Conservation (phyloP, 2,329 filamentous ascomycete genomes). For the Tolypocladium endophyticum region DNA sequence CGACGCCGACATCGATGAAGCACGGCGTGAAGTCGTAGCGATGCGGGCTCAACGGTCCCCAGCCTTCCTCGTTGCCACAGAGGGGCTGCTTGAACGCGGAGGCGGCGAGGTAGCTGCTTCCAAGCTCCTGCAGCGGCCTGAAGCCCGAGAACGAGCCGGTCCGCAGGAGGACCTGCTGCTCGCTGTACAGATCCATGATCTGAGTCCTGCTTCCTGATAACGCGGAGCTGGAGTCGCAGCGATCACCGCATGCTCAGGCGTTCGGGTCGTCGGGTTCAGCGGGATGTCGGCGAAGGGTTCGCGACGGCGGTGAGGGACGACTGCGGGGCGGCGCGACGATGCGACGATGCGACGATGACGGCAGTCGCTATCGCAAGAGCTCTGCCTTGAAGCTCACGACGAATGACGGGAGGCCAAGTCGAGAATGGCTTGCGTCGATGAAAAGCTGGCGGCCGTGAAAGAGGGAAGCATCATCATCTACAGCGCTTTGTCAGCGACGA, state of each 20-base stretch:
- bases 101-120: slow-evolving; percentile 49
- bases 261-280: slow-evolving; percentile 9
- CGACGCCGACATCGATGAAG: slow-evolving; percentile 88
- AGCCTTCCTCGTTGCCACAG: slow-evolving; percentile 85
- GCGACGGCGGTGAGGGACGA: neutral
- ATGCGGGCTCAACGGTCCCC: slow-evolving; percentile 81
- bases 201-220: slow-evolving; percentile 8
- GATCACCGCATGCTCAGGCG: slow-evolving; percentile 8
- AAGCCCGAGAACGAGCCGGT: slow-evolving; percentile 54
- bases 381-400: neutral
- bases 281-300: neutral
- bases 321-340: neutral
- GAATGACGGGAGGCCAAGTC: neutral
- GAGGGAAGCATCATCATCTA: neutral
- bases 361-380: neutral
- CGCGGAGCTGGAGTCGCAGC: neutral
- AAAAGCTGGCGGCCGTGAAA: neutral
- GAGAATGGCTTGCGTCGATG: neutral
- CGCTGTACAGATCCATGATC: slow-evolving; percentile 17
- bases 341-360: neutral
- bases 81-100: slow-evolving; percentile 53
- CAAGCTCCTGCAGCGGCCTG: slow-evolving; percentile 38
- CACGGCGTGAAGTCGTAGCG: slow-evolving; percentile 95
- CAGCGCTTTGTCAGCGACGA: slow-evolving; percentile 6
- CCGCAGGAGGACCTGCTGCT: slow-evolving; percentile 38